phyloP scores from a whole-genome alignment of 2,329 filamentous ascomycete species.

The Escovopsis sp. region DNA sequence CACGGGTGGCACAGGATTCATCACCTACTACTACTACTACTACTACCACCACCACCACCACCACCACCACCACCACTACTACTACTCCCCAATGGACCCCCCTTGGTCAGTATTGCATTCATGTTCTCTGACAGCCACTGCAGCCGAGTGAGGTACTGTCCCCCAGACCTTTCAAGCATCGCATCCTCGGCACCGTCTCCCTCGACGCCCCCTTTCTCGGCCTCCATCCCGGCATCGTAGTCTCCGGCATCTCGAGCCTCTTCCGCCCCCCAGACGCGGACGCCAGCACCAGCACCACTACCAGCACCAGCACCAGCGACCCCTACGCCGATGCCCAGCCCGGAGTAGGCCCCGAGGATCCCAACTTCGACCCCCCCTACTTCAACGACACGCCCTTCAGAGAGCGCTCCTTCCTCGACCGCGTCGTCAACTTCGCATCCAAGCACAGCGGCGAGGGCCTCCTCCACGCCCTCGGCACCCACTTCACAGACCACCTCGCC shows the following conservation, averaged over 20 bases:
- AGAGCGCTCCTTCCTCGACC: constrained; percentile 54
- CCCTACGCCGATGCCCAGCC: too few relatives aligned
- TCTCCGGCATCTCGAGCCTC: constrained; percentile 66
- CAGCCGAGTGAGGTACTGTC: too few relatives aligned
- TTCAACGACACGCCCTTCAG: constrained; percentile 57
- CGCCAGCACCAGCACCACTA: not conserved
- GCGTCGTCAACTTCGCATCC: constrained; percentile 59
- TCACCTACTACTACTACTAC: too few relatives aligned
- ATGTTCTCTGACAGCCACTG: too few relatives aligned
- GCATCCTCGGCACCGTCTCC: constrained; percentile 65
- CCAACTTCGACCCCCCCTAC: constrained; percentile 63
- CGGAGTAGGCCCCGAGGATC: constrained; percentile 24
- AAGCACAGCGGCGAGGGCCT: constrained; percentile 65
- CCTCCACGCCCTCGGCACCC: constrained; percentile 52
- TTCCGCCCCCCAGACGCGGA: constrained; percentile 33
- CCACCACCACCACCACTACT: too few relatives aligned
- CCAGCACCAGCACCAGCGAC: constrained; percentile 3
- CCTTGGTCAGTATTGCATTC: too few relatives aligned
- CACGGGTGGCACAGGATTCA: not conserved
- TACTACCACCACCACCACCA: too few relatives aligned
- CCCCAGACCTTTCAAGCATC: constrained; percentile 44
- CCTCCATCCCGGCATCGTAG: constrained; percentile 75
- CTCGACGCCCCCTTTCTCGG: constrained; percentile 81
- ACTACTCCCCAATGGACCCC: too few relatives aligned
- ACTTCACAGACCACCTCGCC: constrained; percentile 68